phyloP scores from a whole-genome alignment of 2,329 filamentous ascomycete species.

The Xylaria polymorpha region DNA sequence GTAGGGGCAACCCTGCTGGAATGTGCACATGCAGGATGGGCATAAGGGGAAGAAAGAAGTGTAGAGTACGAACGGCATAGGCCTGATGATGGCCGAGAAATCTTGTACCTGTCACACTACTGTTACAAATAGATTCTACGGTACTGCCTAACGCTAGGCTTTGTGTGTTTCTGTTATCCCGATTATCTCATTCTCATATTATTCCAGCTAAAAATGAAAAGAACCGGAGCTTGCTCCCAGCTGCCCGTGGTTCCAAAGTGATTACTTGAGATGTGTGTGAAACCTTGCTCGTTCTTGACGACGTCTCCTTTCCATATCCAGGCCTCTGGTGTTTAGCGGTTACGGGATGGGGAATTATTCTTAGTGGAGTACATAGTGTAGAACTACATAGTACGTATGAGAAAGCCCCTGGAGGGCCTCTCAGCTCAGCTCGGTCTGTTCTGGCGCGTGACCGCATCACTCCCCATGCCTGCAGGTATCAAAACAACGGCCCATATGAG shows the following conservation, averaged over 20 bases:
- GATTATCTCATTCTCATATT: neutral
- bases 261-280: neutral
- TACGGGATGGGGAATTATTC: neutral
- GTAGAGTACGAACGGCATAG: neutral
- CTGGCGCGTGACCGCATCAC: slow-evolving; percentile 32
- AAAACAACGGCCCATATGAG: no score
- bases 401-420: slow-evolving; percentile 25
- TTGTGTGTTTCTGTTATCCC: neutral
- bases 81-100: slow-evolving; percentile 2
- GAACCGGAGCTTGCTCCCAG: neutral
- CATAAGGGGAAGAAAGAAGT: neutral
- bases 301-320: neutral
- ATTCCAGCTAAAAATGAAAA: neutral
- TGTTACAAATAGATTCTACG: slow-evolving; percentile 19
- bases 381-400: neutral
- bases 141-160: neutral
- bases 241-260: neutral
- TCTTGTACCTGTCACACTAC: slow-evolving; percentile 16
- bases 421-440: slow-evolving; percentile 7
- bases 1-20: neutral
- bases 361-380: neutral
- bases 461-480: slow-evolving; percentile 29
- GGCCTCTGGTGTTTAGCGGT: neutral
- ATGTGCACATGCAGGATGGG: neutral
- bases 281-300: neutral